phyloP scores from a whole-genome alignment of 2,329 filamentous ascomycete genomes.

The Fusarium equiseti region DNA sequence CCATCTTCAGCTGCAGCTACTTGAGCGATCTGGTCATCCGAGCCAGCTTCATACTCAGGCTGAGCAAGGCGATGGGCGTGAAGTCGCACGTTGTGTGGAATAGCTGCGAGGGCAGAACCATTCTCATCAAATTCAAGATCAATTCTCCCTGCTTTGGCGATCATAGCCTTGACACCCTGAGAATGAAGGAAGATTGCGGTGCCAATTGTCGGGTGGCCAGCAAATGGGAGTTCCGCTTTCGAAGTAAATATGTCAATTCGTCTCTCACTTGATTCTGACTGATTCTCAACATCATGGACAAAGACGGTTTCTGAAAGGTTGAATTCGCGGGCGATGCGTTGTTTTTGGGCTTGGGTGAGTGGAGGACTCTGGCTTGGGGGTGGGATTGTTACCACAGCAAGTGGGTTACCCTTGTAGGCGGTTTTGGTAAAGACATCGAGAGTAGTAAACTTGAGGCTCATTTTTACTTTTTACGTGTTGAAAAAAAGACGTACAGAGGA shows the following conservation, averaged over 20 bases:
- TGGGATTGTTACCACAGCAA: slow-evolving; percentile 68
- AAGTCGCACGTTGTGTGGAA: slow-evolving; percentile 75
- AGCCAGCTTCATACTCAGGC: slow-evolving; percentile 13
- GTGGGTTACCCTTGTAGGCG: slow-evolving; percentile 66
- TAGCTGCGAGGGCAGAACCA: slow-evolving; percentile 66
- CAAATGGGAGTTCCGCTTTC: slow-evolving; percentile 68
- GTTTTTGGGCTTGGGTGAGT: slow-evolving; percentile 63
- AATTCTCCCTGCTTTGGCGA: slow-evolving; percentile 69
- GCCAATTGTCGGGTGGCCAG: slow-evolving; percentile 72
- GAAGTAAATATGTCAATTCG: slow-evolving; percentile 69
- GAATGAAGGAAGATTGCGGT: slow-evolving; percentile 61
- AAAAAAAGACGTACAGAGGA: too few relatives aligned
- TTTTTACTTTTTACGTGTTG: background rate
- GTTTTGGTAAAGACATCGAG: slow-evolving; percentile 69
- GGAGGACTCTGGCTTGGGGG: slow-evolving; percentile 43
- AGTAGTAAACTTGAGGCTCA: slow-evolving; percentile 61
- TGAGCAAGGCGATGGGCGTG: slow-evolving; percentile 60
- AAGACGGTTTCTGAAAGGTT: slow-evolving; percentile 74
- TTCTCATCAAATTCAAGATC: slow-evolving; percentile 52
- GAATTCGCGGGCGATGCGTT: slow-evolving; percentile 70
- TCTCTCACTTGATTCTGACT: slow-evolving; percentile 46
- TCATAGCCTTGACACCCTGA: slow-evolving; percentile 55
- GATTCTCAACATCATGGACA: slow-evolving; percentile 60
- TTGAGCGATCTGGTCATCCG: slow-evolving; percentile 41
- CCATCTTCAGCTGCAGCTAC: slow-evolving; percentile 51